Evolutionary conservation across 306 rosid species (phyloP), one percentile per base, ranked within the genome.

Genomic region (Rosa persica): DNA sequence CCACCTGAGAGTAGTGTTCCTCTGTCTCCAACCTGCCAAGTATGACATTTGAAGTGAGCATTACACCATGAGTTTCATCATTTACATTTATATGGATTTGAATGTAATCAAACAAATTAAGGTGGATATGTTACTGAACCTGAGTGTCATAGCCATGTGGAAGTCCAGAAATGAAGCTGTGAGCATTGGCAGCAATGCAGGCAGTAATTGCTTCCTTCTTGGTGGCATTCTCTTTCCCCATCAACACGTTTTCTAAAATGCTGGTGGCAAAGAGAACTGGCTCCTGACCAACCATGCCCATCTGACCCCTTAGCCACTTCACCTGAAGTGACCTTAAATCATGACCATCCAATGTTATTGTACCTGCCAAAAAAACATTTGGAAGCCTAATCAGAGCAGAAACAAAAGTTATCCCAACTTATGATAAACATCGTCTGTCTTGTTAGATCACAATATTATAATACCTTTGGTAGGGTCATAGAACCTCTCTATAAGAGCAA

Each of bases 201-300:
- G 98, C 97, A 54, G 92, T 73, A 78, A 92, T 72, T 57, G 95
- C 98, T 39, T 94, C 98, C 74, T 89, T 81, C 86, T 85, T 86
- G 13, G 95, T 92, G 76, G 91, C 88, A 78, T 86, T 85, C 72
- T 92, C 95, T 80, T 84, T 94, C 38, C 98, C 98, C 97, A 94
- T 92, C 93, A 92, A 83, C 78, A 94, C 88, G 74, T 94, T 94
- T 86, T 92, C 95, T 3, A 92, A 64, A 78, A 90, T 92, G 39
- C 87, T 89, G 23, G 95, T 89, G 86, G 93, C 91, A 72, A 94
- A 94, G 15, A 92, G 97, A 76, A 86, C 74, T 13, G 98, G 97
- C 79, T 94, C 98, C 70, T 94, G 97, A 38, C 97, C 97, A 67
- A 94, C 90, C 92, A 89, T 92, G 15, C 98, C 98, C 80, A 94